Evolutionary conservation across 352 stramenopile genomes (phyloP).

Genomic region (Phytophthora quininea): DNA sequence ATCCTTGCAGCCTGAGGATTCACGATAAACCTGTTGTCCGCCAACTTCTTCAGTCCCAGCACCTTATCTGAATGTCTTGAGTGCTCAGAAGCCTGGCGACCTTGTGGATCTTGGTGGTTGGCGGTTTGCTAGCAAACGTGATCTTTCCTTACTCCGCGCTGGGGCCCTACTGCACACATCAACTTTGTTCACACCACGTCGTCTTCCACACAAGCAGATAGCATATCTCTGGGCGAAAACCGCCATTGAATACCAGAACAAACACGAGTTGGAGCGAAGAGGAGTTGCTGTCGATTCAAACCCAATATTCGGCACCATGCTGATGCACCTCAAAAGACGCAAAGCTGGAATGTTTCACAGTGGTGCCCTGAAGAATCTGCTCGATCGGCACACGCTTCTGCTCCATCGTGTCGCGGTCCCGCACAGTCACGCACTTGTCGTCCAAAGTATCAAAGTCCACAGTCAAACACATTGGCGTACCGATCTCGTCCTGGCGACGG

Average conservation of each 20-base stretch:
- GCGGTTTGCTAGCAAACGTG: too few species aligned
- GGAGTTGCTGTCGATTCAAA: not conserved
- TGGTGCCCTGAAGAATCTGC: slow-evolving; percentile 75
- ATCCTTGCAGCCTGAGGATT: too few species aligned
- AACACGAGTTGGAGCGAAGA: not conserved
- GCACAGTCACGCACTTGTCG: slow-evolving; percentile 95
- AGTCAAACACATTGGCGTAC: slow-evolving; percentile 97
- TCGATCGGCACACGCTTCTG: slow-evolving; percentile 94
- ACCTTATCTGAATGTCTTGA: too few species aligned
- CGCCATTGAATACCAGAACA: not conserved
- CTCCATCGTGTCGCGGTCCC: slow-evolving; percentile 95
- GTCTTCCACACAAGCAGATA: too few species aligned
- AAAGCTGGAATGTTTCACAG: slow-evolving; percentile 45
- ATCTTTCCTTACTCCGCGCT: too few species aligned
- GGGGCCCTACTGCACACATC: too few species aligned
- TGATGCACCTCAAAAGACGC: slow-evolving; percentile 24
- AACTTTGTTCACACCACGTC: too few species aligned
- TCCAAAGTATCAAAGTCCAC: slow-evolving; percentile 98
- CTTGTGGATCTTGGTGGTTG: too few species aligned
- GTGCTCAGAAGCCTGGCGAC: too few species aligned
- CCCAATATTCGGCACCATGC: slow-evolving; percentile 12
- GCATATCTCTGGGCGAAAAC: too few species aligned
- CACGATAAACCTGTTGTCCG: too few species aligned
- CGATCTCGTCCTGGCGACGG: slow-evolving; percentile 96
- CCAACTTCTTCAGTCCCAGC: too few species aligned